Percentiles rank a stretch among this genome's conserved stretches.
Evolutionary conservation across 2,329 filamentous ascomycete genomes (phyloP).

Genomic region (Colletotrichum camelliae): DNA sequence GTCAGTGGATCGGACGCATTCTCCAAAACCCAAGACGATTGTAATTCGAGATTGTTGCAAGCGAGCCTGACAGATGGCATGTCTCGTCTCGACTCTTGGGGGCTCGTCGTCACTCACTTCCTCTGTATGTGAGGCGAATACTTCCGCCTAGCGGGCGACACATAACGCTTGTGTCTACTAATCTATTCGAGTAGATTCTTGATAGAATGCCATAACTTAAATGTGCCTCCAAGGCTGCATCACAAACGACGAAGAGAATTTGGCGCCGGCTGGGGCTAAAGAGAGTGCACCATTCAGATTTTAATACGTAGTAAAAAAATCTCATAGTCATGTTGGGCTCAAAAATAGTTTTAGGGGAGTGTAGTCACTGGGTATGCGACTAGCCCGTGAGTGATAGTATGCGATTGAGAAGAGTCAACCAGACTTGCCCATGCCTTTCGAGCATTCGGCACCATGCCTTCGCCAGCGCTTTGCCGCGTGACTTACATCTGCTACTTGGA

Average conservation of each 20-base stretch:
- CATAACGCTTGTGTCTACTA: accelerated
- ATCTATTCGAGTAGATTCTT: accelerated
- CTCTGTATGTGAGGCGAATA: neutral
- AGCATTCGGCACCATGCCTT: neutral
- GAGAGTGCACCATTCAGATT: neutral
- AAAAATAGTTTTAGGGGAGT: accelerated
- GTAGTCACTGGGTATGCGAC: accelerated
- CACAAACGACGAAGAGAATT: no score
- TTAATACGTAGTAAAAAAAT: accelerated
- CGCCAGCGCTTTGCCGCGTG: no score
- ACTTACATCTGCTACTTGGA: neutral
- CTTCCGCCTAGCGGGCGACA: accelerated
- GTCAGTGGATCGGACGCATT: neutral
- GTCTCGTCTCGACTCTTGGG: accelerated
- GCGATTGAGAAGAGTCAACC: neutral
- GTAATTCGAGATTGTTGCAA: accelerated
- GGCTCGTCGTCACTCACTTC: neutral
- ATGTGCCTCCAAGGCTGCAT: neutral
- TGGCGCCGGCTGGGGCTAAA: neutral
- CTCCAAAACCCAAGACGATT: neutral
- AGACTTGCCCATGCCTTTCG: neutral
- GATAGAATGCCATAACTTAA: neutral
- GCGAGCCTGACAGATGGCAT: accelerated
- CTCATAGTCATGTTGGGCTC: accelerated
- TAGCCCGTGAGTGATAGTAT: neutral